These are phyloP conservation scores for Melampsora americana DNA, from an alignment of 1,284 basidiomycete genomes.

Conservation along the genomic window DNA sequence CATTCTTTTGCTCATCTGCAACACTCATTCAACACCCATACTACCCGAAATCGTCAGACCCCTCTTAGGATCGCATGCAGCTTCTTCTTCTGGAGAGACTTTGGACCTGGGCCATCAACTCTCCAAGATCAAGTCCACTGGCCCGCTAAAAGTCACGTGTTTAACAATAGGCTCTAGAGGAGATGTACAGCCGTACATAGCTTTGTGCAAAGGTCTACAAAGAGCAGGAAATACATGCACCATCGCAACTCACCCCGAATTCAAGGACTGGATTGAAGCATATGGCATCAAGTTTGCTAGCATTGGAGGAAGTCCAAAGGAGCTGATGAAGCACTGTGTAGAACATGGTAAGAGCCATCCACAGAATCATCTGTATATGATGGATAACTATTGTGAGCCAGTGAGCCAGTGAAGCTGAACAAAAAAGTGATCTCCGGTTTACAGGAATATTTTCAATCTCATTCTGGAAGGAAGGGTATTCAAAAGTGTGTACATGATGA, in stretches of 20 bases:
- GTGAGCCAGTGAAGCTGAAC: background rate
- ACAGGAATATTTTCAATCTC: conserved; percentile 70
- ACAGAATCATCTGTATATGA: background rate
- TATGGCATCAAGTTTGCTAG: conserved; percentile 62
- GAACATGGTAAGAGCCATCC: conserved; percentile 20
- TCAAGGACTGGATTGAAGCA: conserved; percentile 61
- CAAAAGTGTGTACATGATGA: conserved; percentile 62
- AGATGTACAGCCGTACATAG: conserved; percentile 69
- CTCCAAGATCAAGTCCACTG: background rate
- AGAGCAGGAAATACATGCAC: conserved; percentile 64
- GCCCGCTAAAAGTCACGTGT: conserved; percentile 30
- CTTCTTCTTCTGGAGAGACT: too few relatives aligned
- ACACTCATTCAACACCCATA: background rate
- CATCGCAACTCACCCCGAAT: conserved; percentile 67
- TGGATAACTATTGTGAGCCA: background rate
- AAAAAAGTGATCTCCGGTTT: background rate
- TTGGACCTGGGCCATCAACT: too few relatives aligned
- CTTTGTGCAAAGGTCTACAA: conserved; percentile 62
- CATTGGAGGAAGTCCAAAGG: conserved; percentile 63
- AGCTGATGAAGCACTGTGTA: conserved; percentile 58
- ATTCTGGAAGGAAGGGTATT: conserved; percentile 82
- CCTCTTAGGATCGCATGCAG: background rate
- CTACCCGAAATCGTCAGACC: too few relatives aligned
- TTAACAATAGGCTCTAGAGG: conserved; percentile 57
- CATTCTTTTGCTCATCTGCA: conserved; percentile 1